These are phyloP conservation scores for Lasiosphaeria ovina DNA, from an alignment of 495 filamentous ascomycete genomes.

Conservation along the genomic window DNA sequence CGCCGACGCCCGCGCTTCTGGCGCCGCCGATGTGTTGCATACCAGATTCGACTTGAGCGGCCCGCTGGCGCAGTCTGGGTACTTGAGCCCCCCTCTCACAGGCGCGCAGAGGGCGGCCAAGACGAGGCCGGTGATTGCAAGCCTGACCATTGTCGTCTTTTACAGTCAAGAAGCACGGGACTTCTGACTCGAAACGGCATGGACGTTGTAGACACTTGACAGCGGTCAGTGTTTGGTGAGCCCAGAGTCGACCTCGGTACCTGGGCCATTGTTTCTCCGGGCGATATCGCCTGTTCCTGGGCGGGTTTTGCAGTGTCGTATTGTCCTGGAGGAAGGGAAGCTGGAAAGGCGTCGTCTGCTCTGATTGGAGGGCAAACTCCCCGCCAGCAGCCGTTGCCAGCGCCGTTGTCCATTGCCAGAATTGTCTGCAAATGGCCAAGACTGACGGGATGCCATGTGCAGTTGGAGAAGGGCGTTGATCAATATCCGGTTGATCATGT, in stretches of 20 bases:
- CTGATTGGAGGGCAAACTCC: neutral
- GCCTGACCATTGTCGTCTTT: neutral
- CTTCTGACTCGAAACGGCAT: neutral
- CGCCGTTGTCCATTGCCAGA: neutral
- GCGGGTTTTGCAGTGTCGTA: neutral
- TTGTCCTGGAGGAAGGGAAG: neutral
- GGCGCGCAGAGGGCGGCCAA: constrained; percentile 4
- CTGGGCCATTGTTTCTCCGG: neutral
- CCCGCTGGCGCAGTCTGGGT: constrained; percentile 35
- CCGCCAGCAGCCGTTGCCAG: neutral
- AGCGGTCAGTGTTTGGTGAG: neutral
- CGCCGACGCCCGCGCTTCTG: constrained; percentile 43
- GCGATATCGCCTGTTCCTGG: neutral
- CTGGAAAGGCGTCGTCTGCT: neutral
- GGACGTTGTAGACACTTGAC: neutral
- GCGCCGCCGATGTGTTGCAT: constrained; percentile 45
- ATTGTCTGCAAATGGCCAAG: neutral
- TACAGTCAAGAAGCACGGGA: neutral
- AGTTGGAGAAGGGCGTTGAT: neutral
- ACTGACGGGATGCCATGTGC: neutral
- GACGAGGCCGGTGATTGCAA: neutral
- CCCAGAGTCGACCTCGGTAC: neutral
- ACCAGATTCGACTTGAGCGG: constrained; percentile 39
- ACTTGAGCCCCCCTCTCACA: constrained; percentile 13
- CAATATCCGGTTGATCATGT: constrained; percentile 12